Percentiles rank a stretch among this genome's conserved stretches.
Evolutionary conservation across 2,329 filamentous ascomycete genomes (phyloP).

Genomic region (Penicillium italicum): DNA sequence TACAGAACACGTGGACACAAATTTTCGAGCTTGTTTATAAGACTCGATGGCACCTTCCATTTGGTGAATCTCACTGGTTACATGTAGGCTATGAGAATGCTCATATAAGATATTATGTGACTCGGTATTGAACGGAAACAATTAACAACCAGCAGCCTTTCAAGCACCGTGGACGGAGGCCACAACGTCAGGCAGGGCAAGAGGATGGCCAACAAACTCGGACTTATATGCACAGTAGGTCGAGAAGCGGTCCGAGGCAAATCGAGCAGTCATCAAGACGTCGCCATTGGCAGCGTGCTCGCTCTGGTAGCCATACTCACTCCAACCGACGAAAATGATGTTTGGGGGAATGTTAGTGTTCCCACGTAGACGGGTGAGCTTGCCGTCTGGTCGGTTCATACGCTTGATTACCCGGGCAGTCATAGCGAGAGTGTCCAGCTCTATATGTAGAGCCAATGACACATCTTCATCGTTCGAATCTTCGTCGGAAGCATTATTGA

Average conservation of each 20-base stretch:
- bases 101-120: too few species aligned
- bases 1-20: background rate
- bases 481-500: conserved; percentile 37
- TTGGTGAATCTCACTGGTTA: too few species aligned
- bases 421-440: conserved; percentile 31
- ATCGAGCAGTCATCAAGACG: conserved; percentile 36
- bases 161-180: conserved; percentile 32
- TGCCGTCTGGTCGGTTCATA: conserved; percentile 34
- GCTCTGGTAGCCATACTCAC: conserved; percentile 34
- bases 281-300: conserved; percentile 35
- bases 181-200: conserved; percentile 30
- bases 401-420: conserved; percentile 28
- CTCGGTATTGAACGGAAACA: too few species aligned
- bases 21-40: too few species aligned
- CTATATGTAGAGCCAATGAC: conserved; percentile 30
- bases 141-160: too few species aligned
- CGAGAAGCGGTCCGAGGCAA: conserved; percentile 32
- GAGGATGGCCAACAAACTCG: conserved; percentile 35
- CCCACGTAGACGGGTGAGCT: conserved; percentile 36
- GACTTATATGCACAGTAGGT: conserved; percentile 43
- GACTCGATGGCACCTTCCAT: background rate
- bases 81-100: too few species aligned
- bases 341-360: conserved; percentile 35
- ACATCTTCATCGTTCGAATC: conserved; percentile 23
- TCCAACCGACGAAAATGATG: conserved; percentile 40